Conservation (phyloP, 2,329 filamentous ascomycete genomes). For the Fusarium sacchari region DNA sequence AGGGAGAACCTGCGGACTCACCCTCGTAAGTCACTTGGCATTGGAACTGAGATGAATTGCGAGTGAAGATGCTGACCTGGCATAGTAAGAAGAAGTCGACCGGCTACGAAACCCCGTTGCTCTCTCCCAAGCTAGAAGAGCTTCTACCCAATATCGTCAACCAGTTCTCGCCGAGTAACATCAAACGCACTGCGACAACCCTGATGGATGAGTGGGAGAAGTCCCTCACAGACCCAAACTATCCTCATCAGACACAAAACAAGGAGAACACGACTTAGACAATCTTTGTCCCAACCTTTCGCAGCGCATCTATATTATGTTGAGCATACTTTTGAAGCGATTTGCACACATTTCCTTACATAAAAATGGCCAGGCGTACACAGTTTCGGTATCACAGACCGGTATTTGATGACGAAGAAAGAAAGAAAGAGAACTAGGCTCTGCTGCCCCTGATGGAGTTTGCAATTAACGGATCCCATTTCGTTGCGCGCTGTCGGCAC, state of each 20-base stretch:
- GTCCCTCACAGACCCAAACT: constrained; percentile 49
- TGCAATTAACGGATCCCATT: constrained; percentile 22
- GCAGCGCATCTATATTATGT: constrained; percentile 30
- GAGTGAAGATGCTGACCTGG: constrained; percentile 12
- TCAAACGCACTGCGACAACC: constrained; percentile 84
- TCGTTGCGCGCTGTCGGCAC: constrained; percentile 17
- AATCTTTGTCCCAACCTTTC: constrained; percentile 11
- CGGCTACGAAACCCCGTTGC: constrained; percentile 45
- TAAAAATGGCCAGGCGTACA: constrained; percentile 23
- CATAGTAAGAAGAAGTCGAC: constrained; percentile 49
- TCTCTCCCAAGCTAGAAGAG: constrained; percentile 61
- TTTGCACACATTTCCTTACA: constrained; percentile 23
- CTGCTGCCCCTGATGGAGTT: constrained; percentile 25
- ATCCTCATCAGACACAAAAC: constrained; percentile 39
- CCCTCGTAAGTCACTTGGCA: constrained; percentile 57
- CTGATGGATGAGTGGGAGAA: constrained; percentile 94
- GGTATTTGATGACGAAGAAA: constrained; percentile 34
- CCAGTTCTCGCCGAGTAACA: constrained; percentile 76
- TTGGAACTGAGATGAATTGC: neutral
- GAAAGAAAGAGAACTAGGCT: constrained; percentile 26
- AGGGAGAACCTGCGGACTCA: constrained; percentile 56
- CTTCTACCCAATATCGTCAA: constrained; percentile 76
- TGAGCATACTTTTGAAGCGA: constrained; percentile 34
- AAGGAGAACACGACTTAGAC: constrained; percentile 49
- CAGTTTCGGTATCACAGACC: constrained; percentile 36